Evolutionary conservation across 1,284 basidiomycete genomes (phyloP).

Genomic region (Mycosarcoma mackinlayi): DNA sequence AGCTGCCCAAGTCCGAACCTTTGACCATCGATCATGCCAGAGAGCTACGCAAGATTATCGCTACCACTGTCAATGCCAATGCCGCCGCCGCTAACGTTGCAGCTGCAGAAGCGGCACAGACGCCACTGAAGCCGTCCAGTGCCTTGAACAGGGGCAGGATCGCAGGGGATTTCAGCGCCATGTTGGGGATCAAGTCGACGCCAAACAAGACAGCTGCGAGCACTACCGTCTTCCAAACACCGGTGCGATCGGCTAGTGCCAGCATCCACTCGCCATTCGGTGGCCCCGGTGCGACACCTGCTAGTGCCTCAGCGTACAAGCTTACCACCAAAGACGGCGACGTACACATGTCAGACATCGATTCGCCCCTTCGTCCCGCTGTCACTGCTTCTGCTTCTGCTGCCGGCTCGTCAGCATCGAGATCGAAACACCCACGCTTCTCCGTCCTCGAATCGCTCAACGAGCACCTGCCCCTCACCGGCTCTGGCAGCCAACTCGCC

Average conservation of each 20-base stretch:
- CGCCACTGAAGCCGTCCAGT: constrained; percentile 36
- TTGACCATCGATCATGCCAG: constrained; percentile 43
- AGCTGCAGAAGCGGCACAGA: neutral
- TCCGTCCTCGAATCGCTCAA: constrained; percentile 58
- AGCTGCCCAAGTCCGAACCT: constrained; percentile 34
- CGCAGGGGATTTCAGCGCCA: constrained; percentile 19
- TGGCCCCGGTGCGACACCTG: constrained; percentile 23
- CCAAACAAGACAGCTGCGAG: constrained; percentile 16
- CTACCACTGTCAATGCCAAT: constrained; percentile 28
- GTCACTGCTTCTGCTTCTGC: neutral
- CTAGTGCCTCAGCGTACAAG: constrained; percentile 39
- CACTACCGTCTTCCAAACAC: constrained; percentile 29
- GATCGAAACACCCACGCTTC: neutral
- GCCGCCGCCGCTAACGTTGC: constrained; percentile 1
- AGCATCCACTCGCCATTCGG: constrained; percentile 20
- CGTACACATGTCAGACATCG: constrained; percentile 35
- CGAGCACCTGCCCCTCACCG: constrained; percentile 33
- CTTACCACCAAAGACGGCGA: constrained; percentile 10
- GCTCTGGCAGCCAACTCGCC: constrained; percentile 34
- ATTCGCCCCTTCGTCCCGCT: constrained; percentile 29
- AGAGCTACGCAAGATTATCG: constrained; percentile 47
- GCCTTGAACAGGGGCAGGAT: constrained; percentile 34
- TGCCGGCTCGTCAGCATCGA: constrained; percentile 1
- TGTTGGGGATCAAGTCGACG: constrained; percentile 35
- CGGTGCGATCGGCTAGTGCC: constrained; percentile 1